Conservation (phyloP, 2,329 filamentous ascomycete genomes). For the Talaromyces sp. region DNA sequence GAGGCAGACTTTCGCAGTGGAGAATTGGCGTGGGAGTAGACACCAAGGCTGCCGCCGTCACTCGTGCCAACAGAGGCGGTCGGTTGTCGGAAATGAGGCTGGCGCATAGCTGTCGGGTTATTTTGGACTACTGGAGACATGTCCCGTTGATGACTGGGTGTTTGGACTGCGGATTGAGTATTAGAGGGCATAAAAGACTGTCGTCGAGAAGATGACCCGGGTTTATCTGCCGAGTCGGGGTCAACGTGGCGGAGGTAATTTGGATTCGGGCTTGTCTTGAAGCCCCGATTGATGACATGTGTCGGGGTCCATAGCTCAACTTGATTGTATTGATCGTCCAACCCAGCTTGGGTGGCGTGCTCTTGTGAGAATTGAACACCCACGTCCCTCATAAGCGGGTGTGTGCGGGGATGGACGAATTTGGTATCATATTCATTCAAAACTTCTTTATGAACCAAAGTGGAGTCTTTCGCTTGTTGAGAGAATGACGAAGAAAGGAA, state of each 20-base stretch:
- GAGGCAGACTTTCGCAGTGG: constrained; percentile 74
- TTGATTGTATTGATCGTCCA: constrained; percentile 44
- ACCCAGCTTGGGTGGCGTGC: constrained; percentile 30
- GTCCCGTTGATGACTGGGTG: constrained; percentile 44
- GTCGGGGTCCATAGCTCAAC: constrained; percentile 60
- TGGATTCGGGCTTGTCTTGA: constrained; percentile 76
- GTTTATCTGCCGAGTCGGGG: constrained; percentile 51
- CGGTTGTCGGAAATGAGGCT: constrained; percentile 49
- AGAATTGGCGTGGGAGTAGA: constrained; percentile 74
- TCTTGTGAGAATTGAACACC: constrained; percentile 66
- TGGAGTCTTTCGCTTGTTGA: constrained; percentile 79
- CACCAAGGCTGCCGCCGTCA: constrained; percentile 72
- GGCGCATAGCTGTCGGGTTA: constrained; percentile 41
- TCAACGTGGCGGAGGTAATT: constrained; percentile 71
- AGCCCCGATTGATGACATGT: constrained; percentile 65
- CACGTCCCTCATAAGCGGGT: constrained; percentile 71
- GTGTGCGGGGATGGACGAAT: constrained; percentile 85
- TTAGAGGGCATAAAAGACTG: constrained; percentile 10
- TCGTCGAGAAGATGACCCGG: constrained; percentile 14
- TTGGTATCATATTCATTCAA: constrained; percentile 95
- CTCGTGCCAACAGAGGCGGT: constrained; percentile 31
- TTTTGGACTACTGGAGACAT: constrained; percentile 38
- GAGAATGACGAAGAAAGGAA: constrained; percentile 68
- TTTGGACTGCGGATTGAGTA: constrained; percentile 28
- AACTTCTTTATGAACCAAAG: constrained; percentile 84